phyloP scores from a whole-genome alignment of 1,284 basidiomycete genomes.

The Xerocomus amazonicus region DNA sequence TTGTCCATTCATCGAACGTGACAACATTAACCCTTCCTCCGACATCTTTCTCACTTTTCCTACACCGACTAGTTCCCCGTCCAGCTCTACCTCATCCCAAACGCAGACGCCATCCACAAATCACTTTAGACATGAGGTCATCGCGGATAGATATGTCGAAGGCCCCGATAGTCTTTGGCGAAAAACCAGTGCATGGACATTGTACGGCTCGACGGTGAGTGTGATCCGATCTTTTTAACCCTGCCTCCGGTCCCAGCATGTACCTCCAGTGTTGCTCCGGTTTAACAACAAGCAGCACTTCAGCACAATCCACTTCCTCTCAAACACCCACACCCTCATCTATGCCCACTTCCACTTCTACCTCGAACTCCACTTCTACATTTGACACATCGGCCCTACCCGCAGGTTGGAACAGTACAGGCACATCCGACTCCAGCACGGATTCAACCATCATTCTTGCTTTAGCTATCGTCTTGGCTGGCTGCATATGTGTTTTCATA shows the following conservation, averaged over 20 bases:
- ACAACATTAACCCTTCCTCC: slow-evolving; percentile 6
- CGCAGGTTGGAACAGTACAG: slow-evolving; percentile 48
- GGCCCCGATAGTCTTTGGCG: slow-evolving; percentile 61
- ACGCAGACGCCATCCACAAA: background rate
- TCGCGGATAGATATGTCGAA: slow-evolving; percentile 56
- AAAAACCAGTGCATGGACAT: slow-evolving; percentile 51
- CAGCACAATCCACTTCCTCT: slow-evolving; percentile 26
- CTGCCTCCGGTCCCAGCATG: slow-evolving; percentile 6
- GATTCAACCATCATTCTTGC: slow-evolving; percentile 51
- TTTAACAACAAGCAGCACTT: slow-evolving; percentile 26
- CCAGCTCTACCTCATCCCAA: slow-evolving; percentile 2
- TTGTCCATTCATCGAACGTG: slow-evolving; percentile 48
- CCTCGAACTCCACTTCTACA: slow-evolving; percentile 16
- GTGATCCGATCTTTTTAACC: background rate
- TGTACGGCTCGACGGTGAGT: slow-evolving; percentile 62
- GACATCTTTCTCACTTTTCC: slow-evolving; percentile 3
- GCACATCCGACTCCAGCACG: slow-evolving; percentile 20
- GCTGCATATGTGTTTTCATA: slow-evolving; percentile 54
- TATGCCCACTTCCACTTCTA: slow-evolving; percentile 11
- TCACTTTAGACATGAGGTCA: slow-evolving; percentile 9
- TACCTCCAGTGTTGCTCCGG: slow-evolving; percentile 25
- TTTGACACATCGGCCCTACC: slow-evolving; percentile 44
- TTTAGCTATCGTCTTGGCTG: slow-evolving; percentile 57
- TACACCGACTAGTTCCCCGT: background rate
- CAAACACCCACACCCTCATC: slow-evolving; percentile 10